phyloP scores from a whole-genome alignment of 768 basidiomycete species.

The Podaxis mareebaensis region DNA sequence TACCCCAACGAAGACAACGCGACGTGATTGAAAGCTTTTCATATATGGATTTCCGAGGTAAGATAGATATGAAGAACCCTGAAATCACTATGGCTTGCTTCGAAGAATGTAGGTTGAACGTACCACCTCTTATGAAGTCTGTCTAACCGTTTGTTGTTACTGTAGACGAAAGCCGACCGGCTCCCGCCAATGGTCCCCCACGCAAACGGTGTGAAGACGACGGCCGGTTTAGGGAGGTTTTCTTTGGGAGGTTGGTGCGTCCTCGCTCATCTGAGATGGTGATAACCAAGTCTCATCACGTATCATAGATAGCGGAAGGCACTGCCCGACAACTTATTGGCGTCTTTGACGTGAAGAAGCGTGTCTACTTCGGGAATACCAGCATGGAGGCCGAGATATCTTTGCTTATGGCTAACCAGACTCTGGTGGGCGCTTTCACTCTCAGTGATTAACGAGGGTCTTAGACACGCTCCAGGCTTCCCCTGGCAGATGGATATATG shows the following conservation, averaged over 20 bases:
- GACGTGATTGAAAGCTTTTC: constrained; percentile 76
- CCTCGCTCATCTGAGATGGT: constrained; percentile 3
- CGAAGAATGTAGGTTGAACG: constrained; percentile 77
- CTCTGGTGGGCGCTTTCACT: constrained; percentile 55
- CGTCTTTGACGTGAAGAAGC: constrained; percentile 85
- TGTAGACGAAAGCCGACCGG: constrained; percentile 47
- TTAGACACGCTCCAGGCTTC: constrained; percentile 53
- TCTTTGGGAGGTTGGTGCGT: constrained; percentile 87
- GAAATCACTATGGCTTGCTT: constrained; percentile 73
- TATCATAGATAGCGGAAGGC: constrained; percentile 53
- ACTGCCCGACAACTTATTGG: constrained; percentile 66
- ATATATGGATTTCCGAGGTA: constrained; percentile 82
- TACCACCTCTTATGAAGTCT: background rate
- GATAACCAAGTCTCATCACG: background rate
- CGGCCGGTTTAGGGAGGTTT: constrained; percentile 68
- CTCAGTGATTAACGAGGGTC: background rate
- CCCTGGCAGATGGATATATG: constrained; percentile 90
- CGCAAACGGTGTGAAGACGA: constrained; percentile 58
- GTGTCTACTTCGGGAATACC: constrained; percentile 91
- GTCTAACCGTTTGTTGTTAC: background rate
- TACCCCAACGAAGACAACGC: constrained; percentile 65
- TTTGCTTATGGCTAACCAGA: constrained; percentile 95
- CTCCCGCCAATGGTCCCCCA: constrained; percentile 33
- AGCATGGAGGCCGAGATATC: constrained; percentile 98
- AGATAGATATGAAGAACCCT: constrained; percentile 79